Percentiles rank a stretch among this genome's conserved stretches.
These are phyloP conservation scores for Raffaelea deltoideospora DNA, from an alignment of 2,329 filamentous ascomycete species.

Conservation along the genomic window DNA sequence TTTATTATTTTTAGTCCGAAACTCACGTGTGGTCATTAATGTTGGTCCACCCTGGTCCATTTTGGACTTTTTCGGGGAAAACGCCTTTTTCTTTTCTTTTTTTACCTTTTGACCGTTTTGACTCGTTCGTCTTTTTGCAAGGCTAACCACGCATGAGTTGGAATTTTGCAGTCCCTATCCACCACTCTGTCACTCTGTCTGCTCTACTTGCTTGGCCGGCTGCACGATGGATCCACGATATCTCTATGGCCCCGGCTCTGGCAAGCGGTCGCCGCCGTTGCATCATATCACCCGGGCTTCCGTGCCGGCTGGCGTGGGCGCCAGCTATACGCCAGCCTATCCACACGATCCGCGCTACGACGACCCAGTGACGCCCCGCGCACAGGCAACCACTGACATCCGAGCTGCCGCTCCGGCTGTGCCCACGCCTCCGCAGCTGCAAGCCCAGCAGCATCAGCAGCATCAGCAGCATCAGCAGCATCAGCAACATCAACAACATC, in stretches of 20 bases:
- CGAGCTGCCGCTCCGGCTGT: constrained; percentile 7
- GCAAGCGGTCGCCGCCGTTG: constrained; percentile 26
- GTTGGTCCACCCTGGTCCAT: too few species aligned
- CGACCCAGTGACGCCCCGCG: constrained; percentile 6
- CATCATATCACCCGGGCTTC: constrained; percentile 33
- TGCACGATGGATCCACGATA: constrained; percentile 9
- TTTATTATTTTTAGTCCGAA: too few species aligned
- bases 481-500: constrained; percentile 2
- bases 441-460: background rate
- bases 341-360: constrained; percentile 24
- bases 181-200: too few species aligned
- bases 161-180: too few species aligned
- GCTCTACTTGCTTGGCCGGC: background rate
- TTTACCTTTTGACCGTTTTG: too few species aligned
- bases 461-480: constrained; percentile 1
- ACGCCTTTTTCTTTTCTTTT: too few species aligned
- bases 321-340: constrained; percentile 24
- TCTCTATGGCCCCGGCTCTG: constrained; percentile 9
- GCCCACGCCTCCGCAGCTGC: constrained; percentile 9
- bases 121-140: too few species aligned
- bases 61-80: background rate
- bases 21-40: too few species aligned
- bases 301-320: constrained; percentile 32
- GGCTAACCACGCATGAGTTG: too few species aligned
- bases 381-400: constrained; percentile 5